These are phyloP conservation scores for Diaporthe sp. DNA, from an alignment of 2,329 filamentous ascomycete genomes.

Conservation along the genomic window DNA sequence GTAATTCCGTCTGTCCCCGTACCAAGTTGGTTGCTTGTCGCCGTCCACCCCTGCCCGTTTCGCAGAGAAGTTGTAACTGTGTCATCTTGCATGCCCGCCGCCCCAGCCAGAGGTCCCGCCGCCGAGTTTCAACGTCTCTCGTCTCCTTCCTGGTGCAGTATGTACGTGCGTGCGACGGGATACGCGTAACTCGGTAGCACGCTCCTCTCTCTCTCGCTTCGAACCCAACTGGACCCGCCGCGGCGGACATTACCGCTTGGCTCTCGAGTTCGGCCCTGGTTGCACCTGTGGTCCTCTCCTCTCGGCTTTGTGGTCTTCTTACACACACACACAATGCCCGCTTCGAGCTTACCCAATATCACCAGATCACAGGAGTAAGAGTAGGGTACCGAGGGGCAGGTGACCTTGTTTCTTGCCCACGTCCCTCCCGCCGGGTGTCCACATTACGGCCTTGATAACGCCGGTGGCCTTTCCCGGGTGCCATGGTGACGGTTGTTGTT, in stretches of 20 bases:
- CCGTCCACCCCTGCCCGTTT: conserved; percentile 4
- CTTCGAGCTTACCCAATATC: background rate
- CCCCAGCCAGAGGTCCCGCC: background rate
- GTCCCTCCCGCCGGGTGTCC: conserved; percentile 35
- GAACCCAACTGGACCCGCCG: conserved; percentile 3
- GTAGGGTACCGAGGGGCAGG: conserved; percentile 9
- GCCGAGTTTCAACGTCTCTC: conserved; percentile 18
- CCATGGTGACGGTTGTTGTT: too few relatives aligned
- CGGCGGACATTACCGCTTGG: background rate
- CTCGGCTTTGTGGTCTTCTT: background rate
- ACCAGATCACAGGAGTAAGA: background rate
- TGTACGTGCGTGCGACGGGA: background rate
- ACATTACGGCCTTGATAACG: conserved; percentile 36
- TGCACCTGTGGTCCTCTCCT: background rate
- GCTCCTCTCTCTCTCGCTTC: background rate
- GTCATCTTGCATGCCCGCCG: conserved; percentile 7
- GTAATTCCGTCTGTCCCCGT: background rate
- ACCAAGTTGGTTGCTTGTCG: background rate
- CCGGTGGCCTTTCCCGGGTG: background rate
- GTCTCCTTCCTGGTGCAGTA: conserved; percentile 4
- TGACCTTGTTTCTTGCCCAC: conserved; percentile 9
- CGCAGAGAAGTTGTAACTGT: conserved; percentile 23
- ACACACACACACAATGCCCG: background rate
- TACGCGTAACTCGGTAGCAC: conserved; percentile 1
- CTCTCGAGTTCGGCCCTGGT: conserved; percentile 25